Base-by-base conservation (phyloP, 2,329 filamentous ascomycete genomes). In the Cladosporium sp. region DNA sequence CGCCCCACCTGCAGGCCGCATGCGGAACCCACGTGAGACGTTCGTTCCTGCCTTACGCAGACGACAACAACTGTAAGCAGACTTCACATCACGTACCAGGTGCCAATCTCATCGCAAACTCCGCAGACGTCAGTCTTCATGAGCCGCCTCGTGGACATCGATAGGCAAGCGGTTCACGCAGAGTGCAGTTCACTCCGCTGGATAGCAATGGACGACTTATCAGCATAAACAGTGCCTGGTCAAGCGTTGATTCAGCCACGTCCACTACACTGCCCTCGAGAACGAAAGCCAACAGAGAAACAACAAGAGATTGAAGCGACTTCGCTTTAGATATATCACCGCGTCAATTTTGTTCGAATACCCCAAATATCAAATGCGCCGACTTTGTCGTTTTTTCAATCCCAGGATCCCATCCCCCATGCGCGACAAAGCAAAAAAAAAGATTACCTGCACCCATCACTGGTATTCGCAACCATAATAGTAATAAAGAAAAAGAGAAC, bases 401-500 rank as follows among this genome's bases (percentile, higher is more conserved):
- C 52, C 52, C 52, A 33, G 52, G n/a, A 31, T 55, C n/a, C 52
- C 33, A 26, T 4, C 55, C 21, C 29, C 52, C 31, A 57, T 49
- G 40, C 44, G 29, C 58, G 21, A 61, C 18, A 18, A 53, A 63
- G 61, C 61, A 63, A 53, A 62, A 63, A 53, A 62, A 52, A 55
- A 28, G 29, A 63, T 63, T 63, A 63, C 61, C 61, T 46, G 35
- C 35, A 63, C 33, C 50, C 35, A 56, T 46, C 35, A 40, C 23
- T 63, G 61, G 61, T 56, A 56, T 63, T 35, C 61, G 61, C 61
- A 63, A 56, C 50, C 61, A 37, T 52, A 62, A 53, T 35, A 35
- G 14, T 35, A 35, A 35, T 35, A 53, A 35, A 53, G 21, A 28
- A 62, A 62, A 29, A n/a, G 23, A 40, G 18, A 29, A 4, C 23